These are phyloP conservation scores for Usnea hakonensis DNA, from an alignment of 495 filamentous ascomycete genomes.

Conservation along the genomic window DNA sequence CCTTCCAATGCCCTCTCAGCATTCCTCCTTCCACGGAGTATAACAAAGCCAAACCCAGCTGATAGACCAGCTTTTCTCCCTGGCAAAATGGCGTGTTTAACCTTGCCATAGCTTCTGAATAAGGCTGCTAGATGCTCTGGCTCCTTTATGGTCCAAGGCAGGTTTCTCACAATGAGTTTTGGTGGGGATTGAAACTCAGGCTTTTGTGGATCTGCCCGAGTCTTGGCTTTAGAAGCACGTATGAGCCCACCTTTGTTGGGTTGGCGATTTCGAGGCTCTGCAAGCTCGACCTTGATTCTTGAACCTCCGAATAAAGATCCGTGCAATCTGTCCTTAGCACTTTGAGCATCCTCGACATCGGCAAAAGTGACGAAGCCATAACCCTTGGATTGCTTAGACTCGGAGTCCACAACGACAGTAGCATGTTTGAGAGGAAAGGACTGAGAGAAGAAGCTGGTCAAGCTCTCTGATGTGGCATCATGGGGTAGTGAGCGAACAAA, in stretches of 20 bases:
- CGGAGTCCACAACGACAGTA: slow-evolving; percentile 70
- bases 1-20: slow-evolving; percentile 79
- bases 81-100: slow-evolving; percentile 73
- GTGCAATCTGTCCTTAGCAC: slow-evolving; percentile 70
- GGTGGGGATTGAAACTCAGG: slow-evolving; percentile 53
- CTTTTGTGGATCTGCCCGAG: slow-evolving; percentile 47
- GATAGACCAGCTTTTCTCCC: slow-evolving; percentile 60
- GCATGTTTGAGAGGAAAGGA: slow-evolving; percentile 92
- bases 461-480: slow-evolving; percentile 67
- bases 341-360: slow-evolving; percentile 79
- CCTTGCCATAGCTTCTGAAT: slow-evolving; percentile 83
- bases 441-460: slow-evolving; percentile 86
- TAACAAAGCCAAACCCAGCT: slow-evolving; percentile 87
- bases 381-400: slow-evolving; percentile 77
- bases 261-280: slow-evolving; percentile 68
- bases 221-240: slow-evolving; percentile 45
- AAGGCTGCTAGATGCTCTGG: slow-evolving; percentile 66
- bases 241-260: slow-evolving; percentile 31
- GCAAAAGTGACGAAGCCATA: slow-evolving; percentile 97
- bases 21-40: slow-evolving; percentile 79
- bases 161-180: slow-evolving; percentile 87
- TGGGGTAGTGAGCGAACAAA: slow-evolving; percentile 84
- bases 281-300: slow-evolving; percentile 77
- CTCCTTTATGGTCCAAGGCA: slow-evolving; percentile 92
- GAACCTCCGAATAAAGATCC: slow-evolving; percentile 65